These are phyloP conservation scores for Dendrobium chrysotoxum DNA, from an alignment of 106 monocot genomes.

Conservation along the genomic window DNA sequence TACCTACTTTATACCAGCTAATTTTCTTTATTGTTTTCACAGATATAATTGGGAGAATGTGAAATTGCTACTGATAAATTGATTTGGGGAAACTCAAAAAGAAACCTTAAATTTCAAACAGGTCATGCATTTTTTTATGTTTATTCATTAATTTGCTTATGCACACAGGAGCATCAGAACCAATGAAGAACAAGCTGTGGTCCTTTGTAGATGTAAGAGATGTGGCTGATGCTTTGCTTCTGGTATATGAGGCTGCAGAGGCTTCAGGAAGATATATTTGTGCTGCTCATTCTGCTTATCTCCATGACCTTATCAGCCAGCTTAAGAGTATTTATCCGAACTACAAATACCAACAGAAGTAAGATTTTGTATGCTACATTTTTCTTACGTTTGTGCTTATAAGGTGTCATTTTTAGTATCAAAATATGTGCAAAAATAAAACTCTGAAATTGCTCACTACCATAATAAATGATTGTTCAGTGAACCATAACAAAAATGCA, in stretches of 20 bases:
- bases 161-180: background rate
- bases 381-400: background rate
- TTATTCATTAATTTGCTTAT: background rate
- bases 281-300: conserved; percentile 15
- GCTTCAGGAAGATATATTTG: conserved; percentile 56
- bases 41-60: background rate
- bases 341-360: conserved; percentile 49
- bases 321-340: conserved; percentile 56
- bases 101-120: background rate
- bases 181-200: conserved; percentile 13
- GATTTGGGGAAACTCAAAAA: background rate
- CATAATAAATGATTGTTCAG: background rate
- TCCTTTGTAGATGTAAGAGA: conserved; percentile 62
- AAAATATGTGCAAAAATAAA: background rate
- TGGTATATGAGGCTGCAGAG: conserved; percentile 54
- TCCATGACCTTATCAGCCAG: conserved; percentile 26
- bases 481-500: background rate
- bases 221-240: conserved; percentile 57
- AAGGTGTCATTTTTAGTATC: background rate
- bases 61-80: background rate
- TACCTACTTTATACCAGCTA: background rate
- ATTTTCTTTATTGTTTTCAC: background rate
- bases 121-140: background rate
- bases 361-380: background rate
- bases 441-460: background rate